Conservation (phyloP, 768 basidiomycete species). For the Artomyces pyxidatus region DNA sequence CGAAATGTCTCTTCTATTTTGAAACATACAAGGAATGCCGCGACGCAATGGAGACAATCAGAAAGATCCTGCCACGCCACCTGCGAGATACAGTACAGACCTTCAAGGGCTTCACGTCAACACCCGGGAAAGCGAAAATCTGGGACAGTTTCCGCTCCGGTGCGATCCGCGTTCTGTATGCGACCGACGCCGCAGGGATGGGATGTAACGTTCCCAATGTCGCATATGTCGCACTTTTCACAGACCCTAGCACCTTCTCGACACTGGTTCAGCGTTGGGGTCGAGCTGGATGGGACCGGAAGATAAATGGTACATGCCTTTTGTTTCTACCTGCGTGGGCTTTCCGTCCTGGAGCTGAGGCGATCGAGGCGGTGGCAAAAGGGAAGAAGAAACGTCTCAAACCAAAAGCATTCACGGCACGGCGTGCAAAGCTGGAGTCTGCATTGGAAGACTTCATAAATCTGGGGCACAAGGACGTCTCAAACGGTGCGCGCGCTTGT, state of each 20-base stretch:
- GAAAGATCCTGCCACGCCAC: not conserved
- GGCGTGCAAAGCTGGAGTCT: not conserved
- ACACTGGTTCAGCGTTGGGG: not conserved
- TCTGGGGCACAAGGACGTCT: not conserved
- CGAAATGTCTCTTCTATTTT: not conserved
- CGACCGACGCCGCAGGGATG: slow-evolving; percentile 27
- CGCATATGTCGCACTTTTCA: slow-evolving; percentile 13
- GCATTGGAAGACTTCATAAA: not conserved
- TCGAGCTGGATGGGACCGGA: not conserved
- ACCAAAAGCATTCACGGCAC: not conserved
- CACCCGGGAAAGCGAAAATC: slow-evolving; percentile 12
- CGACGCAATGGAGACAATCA: not conserved
- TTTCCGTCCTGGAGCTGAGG: not conserved
- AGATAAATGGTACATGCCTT: not conserved
- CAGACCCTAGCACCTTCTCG: not conserved
- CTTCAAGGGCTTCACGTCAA: slow-evolving; percentile 9
- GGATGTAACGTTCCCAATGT: slow-evolving; percentile 24
- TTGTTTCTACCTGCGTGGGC: not conserved
- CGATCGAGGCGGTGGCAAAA: not conserved
- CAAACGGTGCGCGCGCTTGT: not conserved
- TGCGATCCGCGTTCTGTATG: slow-evolving; percentile 19
- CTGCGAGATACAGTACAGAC: not conserved
- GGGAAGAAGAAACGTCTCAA: not conserved
- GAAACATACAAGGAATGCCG: not conserved
- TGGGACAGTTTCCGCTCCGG: slow-evolving; percentile 18